Conservation (phyloP, 2,329 filamentous ascomycete species). For the Stemphylium beticola region DNA sequence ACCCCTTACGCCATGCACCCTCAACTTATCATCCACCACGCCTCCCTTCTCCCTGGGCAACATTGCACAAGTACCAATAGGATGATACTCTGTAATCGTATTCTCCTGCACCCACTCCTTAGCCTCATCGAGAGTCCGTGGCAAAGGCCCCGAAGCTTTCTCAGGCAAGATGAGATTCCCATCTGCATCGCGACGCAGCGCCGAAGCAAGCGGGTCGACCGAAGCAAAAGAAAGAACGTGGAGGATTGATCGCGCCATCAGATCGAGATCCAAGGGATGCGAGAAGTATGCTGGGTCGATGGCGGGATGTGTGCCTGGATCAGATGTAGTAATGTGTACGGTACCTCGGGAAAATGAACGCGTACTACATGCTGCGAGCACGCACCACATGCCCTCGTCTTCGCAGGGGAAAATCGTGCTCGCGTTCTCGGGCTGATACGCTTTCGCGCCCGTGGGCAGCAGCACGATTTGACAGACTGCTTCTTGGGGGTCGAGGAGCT, state of each 20-base stretch:
- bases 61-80: constrained; percentile 45
- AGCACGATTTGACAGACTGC: constrained; percentile 31
- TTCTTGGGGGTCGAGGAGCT: constrained; percentile 30
- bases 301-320: constrained; percentile 37
- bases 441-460: constrained; percentile 23
- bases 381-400: constrained; percentile 24
- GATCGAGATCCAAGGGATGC: constrained; percentile 53
- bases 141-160: constrained; percentile 19
- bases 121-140: constrained; percentile 20
- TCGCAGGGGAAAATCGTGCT: constrained; percentile 9
- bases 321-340: constrained; percentile 46
- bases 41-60: constrained; percentile 36
- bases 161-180: constrained; percentile 3
- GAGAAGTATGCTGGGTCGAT: constrained; percentile 53
- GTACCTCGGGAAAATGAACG: constrained; percentile 53
- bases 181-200: neutral
- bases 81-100: constrained; percentile 33
- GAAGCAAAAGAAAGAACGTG: constrained; percentile 12
- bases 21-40: constrained; percentile 37
- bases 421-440: neutral
- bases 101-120: constrained; percentile 19
- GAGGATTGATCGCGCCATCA: constrained; percentile 46
- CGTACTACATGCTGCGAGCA: constrained; percentile 19
- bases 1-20: constrained; percentile 39
- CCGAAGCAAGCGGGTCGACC: neutral